These are phyloP conservation scores for Amphicarpaea edgeworthii DNA, from an alignment of 306 rosid species.

Conservation along the genomic window DNA sequence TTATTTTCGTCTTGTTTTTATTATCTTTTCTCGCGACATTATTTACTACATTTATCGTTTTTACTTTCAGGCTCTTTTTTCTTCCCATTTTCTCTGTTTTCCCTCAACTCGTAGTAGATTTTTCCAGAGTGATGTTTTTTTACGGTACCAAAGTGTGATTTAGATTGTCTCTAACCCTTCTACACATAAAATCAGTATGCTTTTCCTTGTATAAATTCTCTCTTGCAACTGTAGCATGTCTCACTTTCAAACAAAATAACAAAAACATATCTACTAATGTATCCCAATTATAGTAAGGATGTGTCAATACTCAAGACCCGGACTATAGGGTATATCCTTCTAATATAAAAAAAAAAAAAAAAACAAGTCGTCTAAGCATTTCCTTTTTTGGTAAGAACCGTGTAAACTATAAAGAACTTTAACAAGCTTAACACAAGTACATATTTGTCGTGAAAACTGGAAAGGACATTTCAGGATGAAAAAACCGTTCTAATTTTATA, in stretches of 20 bases:
- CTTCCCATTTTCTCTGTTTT: too few relatives aligned
- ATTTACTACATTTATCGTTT: too few relatives aligned
- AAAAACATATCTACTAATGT: neutral
- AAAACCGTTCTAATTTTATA: neutral
- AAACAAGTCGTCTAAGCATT: neutral
- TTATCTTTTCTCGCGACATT: too few relatives aligned
- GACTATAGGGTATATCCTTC: neutral
- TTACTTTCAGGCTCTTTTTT: too few relatives aligned
- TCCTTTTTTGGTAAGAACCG: neutral
- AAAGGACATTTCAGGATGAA: neutral
- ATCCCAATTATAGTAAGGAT: slow-evolving; percentile 24
- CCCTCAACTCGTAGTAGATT: too few relatives aligned
- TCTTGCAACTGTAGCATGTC: slow-evolving; percentile 3
- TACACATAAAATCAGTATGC: too few relatives aligned
- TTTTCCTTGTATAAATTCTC: neutral
- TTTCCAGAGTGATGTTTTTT: too few relatives aligned
- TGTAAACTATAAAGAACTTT: slow-evolving; percentile 19
- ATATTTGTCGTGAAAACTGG: neutral
- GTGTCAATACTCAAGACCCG: slow-evolving; percentile 3
- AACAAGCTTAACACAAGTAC: neutral
- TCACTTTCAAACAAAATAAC: neutral
- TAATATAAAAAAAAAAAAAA: neutral
- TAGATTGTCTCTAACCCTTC: too few relatives aligned
- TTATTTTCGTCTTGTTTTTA: neutral
- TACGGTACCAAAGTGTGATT: too few relatives aligned